phyloP scores from a whole-genome alignment of 768 basidiomycete species.

The Tulasnella sp. region DNA sequence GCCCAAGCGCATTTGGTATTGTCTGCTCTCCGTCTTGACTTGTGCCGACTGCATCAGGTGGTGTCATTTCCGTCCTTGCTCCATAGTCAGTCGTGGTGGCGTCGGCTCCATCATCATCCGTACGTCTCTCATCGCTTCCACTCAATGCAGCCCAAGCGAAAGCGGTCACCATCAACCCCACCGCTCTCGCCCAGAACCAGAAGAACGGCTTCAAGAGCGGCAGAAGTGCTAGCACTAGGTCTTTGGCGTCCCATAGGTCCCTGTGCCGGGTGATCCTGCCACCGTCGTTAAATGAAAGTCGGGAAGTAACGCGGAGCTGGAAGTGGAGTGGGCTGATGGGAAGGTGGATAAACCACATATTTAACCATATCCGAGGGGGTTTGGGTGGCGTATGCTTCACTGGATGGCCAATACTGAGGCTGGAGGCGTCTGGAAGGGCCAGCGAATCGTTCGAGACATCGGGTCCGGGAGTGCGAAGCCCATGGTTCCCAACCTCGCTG shows the following conservation, averaged over 20 bases:
- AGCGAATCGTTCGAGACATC: slow-evolving; percentile 19
- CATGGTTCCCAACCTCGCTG: too few relatives aligned
- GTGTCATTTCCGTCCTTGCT: background rate
- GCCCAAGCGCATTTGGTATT: too few relatives aligned
- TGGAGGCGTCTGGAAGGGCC: slow-evolving; percentile 18
- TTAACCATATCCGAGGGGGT: slow-evolving; percentile 23
- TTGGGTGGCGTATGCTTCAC: slow-evolving; percentile 1
- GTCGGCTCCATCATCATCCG: background rate
- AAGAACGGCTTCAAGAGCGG: slow-evolving; percentile 57
- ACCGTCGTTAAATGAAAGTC: slow-evolving; percentile 69
- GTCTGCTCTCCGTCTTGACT: background rate
- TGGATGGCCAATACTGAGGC: background rate
- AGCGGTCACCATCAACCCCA: slow-evolving; percentile 46
- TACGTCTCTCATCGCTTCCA: background rate
- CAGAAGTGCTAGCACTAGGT: slow-evolving; percentile 52
- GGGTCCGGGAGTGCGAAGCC: slow-evolving; percentile 20
- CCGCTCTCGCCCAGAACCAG: slow-evolving; percentile 55
- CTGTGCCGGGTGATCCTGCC: slow-evolving; percentile 70
- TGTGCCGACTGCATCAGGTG: background rate
- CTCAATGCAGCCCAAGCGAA: slow-evolving; percentile 15
- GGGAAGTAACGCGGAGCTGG: slow-evolving; percentile 57
- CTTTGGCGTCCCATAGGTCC: slow-evolving; percentile 72
- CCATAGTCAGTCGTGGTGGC: background rate
- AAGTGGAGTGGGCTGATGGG: slow-evolving; percentile 64
- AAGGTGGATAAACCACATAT: slow-evolving; percentile 41